Base-by-base conservation (phyloP, 2,329 filamentous ascomycete genomes). In the Aureobasidium uvarum region DNA sequence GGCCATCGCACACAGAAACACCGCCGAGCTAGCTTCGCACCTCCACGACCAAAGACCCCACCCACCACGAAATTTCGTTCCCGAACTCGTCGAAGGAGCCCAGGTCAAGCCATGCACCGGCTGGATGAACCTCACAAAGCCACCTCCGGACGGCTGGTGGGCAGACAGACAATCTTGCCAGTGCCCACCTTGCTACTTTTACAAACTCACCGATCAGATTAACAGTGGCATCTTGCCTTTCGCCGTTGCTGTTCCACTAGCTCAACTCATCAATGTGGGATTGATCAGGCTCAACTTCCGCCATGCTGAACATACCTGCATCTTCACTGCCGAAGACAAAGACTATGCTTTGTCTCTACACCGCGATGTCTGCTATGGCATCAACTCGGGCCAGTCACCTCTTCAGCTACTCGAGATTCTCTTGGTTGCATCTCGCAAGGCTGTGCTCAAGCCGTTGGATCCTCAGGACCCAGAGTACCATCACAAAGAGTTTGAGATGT, bases 191-290 rank as follows among this genome's bases (percentile, higher is more conserved):
- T 63, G 60, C 48, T 63, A 63, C 48, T 63, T 20, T 18, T 63
- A 43, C 38, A 20, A 14, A 8, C 25, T 63, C 10, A 43, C 23
- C 6, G 23, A 52, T 18, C 60, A 52, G 5, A 45, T 63, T 11
- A 54, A 63, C 60, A 33, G 13, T 18, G 48, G 48, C 11, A 16
- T 13, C 5, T 38, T 63, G 48, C 60, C 60, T 1, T 54, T 63
- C 7, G 0, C 38, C 2, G 60, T 63, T n/a, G 46, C 60, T n/a
- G 60, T 52, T n/a, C 60, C 60, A 5, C 36, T 63, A 0, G 46
- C 60, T 11, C 60, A 63, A 54, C 48, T 63, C n/a, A 63, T 63
- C 46, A 54, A 63, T 39, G 60, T 63, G 18, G 60, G 60, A 5
- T 38, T 63, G 36, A 63, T 63, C 25, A 43, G 60, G 36, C 48